phyloP scores from a whole-genome alignment of 2,329 filamentous ascomycete species.

The Paecilomyces sp. region DNA sequence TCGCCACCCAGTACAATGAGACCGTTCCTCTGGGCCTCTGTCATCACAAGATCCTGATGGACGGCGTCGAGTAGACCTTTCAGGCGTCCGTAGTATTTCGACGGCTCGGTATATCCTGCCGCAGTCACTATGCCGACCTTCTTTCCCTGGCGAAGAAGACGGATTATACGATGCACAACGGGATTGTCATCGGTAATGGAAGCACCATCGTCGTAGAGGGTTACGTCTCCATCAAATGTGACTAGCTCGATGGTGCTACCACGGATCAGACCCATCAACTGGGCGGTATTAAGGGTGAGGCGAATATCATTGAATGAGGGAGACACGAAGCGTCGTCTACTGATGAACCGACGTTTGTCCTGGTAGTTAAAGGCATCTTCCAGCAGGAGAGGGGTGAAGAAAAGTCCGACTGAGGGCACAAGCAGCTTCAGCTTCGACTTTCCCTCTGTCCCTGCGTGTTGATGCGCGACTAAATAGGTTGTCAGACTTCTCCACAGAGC shows the following conservation, averaged over 20 bases:
- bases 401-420: slow-evolving; percentile 83
- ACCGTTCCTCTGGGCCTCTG: slow-evolving; percentile 62
- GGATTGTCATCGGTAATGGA: slow-evolving; percentile 69
- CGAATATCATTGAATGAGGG: slow-evolving; percentile 97
- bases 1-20: slow-evolving; percentile 93
- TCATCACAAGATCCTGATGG: slow-evolving; percentile 53
- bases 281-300: slow-evolving; percentile 87
- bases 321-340: slow-evolving; percentile 82
- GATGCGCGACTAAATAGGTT: slow-evolving; percentile 55
- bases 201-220: slow-evolving; percentile 84
- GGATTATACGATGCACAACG: slow-evolving; percentile 61
- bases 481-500: slow-evolving; percentile 1
- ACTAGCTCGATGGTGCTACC: slow-evolving; percentile 68
- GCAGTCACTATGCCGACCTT: slow-evolving; percentile 94
- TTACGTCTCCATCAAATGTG: slow-evolving; percentile 97
- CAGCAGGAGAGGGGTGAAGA: slow-evolving; percentile 82
- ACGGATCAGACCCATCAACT: slow-evolving; percentile 82
- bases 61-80: slow-evolving; percentile 81
- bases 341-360: slow-evolving; percentile 78
- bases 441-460: slow-evolving; percentile 55
- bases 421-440: slow-evolving; percentile 89
- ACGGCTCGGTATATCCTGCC: slow-evolving; percentile 84
- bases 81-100: slow-evolving; percentile 78
- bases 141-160: slow-evolving; percentile 69
- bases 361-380: slow-evolving; percentile 90